Evolutionary conservation across 1,139 yeast genomes (phyloP).

Genomic region (Pichia sorboxylosa): DNA sequence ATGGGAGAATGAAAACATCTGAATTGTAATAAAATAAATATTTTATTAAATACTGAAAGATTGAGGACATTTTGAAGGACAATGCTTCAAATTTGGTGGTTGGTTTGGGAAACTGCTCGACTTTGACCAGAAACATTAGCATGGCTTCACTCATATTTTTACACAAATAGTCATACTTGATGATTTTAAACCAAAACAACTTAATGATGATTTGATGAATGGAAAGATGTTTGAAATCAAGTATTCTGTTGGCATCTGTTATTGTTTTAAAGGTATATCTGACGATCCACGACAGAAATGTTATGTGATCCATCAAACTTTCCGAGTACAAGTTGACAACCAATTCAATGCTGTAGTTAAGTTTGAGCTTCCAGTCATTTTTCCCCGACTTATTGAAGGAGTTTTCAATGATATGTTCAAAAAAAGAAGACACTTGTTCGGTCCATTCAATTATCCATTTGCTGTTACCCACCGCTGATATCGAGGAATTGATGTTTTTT

Average conservation of each 20-base stretch:
- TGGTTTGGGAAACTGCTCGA: slow-evolving; percentile 13
- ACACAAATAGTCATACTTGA: slow-evolving; percentile 41
- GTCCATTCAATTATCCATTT: slow-evolving; percentile 87
- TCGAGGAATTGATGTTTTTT: slow-evolving; percentile 24
- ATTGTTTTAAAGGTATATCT: slow-evolving; percentile 38
- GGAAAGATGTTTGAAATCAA: slow-evolving; percentile 16
- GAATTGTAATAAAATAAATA: slow-evolving; percentile 46
- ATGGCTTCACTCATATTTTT: slow-evolving; percentile 51
- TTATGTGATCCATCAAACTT: slow-evolving; percentile 48
- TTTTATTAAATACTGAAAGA: slow-evolving; percentile 28
- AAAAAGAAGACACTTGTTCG: slow-evolving; percentile 53
- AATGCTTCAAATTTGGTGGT: slow-evolving; percentile 10
- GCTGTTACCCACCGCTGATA: slow-evolving; percentile 15
- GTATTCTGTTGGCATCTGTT: slow-evolving; percentile 20
- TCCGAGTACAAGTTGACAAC: slow-evolving; percentile 58
- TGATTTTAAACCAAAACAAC: slow-evolving; percentile 62
- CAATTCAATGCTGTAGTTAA: slow-evolving; percentile 50
- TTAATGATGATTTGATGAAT: slow-evolving; percentile 46
- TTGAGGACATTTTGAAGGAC: slow-evolving; percentile 9
- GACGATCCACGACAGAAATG: slow-evolving; percentile 53
- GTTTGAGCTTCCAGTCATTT: slow-evolving; percentile 37
- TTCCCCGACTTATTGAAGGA: slow-evolving; percentile 21
- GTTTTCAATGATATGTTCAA: slow-evolving; percentile 40
- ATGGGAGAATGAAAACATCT: slow-evolving; percentile 71
- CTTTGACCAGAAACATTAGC: slow-evolving; percentile 22